Base-by-base conservation (phyloP, 2,329 filamentous ascomycete genomes). In the Cladosporium sp. region DNA sequence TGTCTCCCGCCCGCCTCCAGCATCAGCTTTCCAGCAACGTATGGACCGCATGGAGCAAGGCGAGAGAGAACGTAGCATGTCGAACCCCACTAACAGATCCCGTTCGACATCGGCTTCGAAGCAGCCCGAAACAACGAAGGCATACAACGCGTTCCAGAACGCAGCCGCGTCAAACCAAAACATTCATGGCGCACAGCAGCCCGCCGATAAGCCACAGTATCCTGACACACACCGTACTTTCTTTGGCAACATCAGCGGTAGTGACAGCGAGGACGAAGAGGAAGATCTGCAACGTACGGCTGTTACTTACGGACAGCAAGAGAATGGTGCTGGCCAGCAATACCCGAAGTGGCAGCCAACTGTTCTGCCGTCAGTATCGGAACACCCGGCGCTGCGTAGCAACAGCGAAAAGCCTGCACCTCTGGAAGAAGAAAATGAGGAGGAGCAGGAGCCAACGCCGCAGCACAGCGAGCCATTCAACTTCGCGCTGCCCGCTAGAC, bases 61-160 rank as follows among this genome's bases (percentile, higher is more conserved):
- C 7, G 54, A 62, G 13, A 54, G 53, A 16, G 53, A 56, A 19
- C 54, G 57, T 4, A 57, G 55, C 39, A 43, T 49, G 12, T 54
- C 58, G 4, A 52, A 53, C 43, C 40, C 53, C 12, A 55, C 50
- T 20, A 40, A 59, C 25, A 61, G 59, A 16, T 60, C 60, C 18
- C 55, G 60, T 38, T 63, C 66, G 13, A 56, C 62, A 15, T 66
- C 69, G 11, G 53, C 59, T 7, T 53, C 60, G 22, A 63, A 64
- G 30, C 25, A 20, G 7, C 60, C 58, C 36, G 62, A 70, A 52
- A 40, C 57, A 6, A 56, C 52, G 3, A 60, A 59, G 25, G 67
- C 71, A 4, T 72, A 74, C 53, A 72, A 70, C 7, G 69, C 72
- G 12, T 75, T 75, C 43, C 72, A 75, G 50, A 64, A 66, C n/a